Evolutionary conservation across 169 alveolate species (phyloP), one percentile per base, ranked within the genome.

Genomic region (Plasmodium inui): DNA sequence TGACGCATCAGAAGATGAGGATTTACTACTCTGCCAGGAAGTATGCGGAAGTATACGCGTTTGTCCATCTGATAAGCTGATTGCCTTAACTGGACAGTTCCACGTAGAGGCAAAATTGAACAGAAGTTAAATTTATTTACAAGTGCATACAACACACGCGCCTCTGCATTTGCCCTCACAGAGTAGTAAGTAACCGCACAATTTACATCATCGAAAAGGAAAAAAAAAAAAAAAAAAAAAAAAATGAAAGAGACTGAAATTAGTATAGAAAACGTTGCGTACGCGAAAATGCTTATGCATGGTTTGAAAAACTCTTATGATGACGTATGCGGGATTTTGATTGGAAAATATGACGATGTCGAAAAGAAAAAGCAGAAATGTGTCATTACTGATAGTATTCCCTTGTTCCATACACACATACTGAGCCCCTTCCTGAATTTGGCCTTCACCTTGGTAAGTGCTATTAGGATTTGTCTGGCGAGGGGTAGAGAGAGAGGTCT

Each of bases 201-300:
- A 61, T n/a, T 32, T 82, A 34, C 71, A 32, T 79, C 17, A 5
- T n/a, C 57, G 26, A 17, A 82, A n/a, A 82, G 28, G 26, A 82
- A 82, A 34, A 82, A 82, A 82, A 55, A 82, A 39, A 79, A 12
- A 46, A 46, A 19, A 46, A 46, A 6, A 26, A 61, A 46, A 78
- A 88, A 30, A 34, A 89, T 89, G 94, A 57, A 32, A 39, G 86
- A 41, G 12, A 57, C 83, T 19, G 94, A 89, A 41, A 79, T 89
- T 57, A 89, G 83, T 7, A 89, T 89, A 61, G 94, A 89, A 19
- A 44, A 89, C 82, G 17, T 28, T 89, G 94, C 94, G 3, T 89
- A 89, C 53, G 94, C 94, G 82, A 89, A 89, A 79, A 89, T 89
- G 44, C 79, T 89, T 79, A 89, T 89, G 94, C 94, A 89, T 80